phyloP scores from a whole-genome alignment of 495 filamentous ascomycete genomes.

The Xylaria castorea region DNA sequence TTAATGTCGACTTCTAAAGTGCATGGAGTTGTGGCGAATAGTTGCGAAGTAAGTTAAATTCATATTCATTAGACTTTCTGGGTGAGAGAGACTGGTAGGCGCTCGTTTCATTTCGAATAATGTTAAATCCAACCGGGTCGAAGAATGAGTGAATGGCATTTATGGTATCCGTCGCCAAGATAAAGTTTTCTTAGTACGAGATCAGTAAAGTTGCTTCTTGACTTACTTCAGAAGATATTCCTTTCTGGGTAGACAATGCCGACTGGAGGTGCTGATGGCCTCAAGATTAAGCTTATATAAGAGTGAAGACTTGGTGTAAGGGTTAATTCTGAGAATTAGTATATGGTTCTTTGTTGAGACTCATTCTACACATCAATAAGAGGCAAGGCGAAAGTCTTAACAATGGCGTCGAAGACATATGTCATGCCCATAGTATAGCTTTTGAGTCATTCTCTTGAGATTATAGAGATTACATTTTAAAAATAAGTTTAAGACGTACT shows the following conservation, averaged over 20 bases:
- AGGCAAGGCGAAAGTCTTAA: neutral
- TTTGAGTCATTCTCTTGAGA: neutral
- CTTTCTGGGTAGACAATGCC: no score
- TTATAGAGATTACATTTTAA: neutral
- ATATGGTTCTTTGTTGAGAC: neutral
- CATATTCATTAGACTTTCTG: neutral
- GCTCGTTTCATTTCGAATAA: neutral
- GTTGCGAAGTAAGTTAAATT: neutral
- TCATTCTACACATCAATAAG: neutral
- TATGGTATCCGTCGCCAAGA: neutral
- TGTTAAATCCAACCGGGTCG: neutral
- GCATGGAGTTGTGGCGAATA: neutral
- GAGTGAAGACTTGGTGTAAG: neutral
- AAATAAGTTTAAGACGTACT: neutral
- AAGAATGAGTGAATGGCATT: no score
- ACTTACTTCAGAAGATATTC: neutral
- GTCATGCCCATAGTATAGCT: neutral
- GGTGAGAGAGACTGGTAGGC: neutral
- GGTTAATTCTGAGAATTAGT: neutral
- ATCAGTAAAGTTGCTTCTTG: neutral
- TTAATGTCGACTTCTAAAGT: neutral
- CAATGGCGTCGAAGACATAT: neutral
- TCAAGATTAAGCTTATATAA: neutral
- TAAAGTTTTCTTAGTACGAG: no score
- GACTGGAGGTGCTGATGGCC: neutral